phyloP scores from a whole-genome alignment of 2,329 filamentous ascomycete species.

The Sarocladiaceae sp. region DNA sequence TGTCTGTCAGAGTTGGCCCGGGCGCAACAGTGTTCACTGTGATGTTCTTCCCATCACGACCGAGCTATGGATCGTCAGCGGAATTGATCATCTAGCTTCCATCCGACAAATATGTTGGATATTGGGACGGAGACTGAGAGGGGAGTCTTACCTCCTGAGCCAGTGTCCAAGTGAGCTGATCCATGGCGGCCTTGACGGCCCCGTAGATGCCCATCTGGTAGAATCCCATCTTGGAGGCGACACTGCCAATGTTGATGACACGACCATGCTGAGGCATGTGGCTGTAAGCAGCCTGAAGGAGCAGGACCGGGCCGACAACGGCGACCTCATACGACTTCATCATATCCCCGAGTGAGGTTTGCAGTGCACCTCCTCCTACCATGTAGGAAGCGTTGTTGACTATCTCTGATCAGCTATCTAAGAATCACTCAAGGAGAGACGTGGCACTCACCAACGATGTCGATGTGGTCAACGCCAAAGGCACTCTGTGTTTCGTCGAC shows the following conservation, averaged over 20 bases:
- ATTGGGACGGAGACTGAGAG: no score
- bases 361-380: slow-evolving; percentile 8
- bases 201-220: slow-evolving; percentile 12
- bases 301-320: slow-evolving; percentile 21
- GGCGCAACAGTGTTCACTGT: slow-evolving; percentile 34
- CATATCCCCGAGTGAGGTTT: slow-evolving; percentile 17
- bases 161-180: slow-evolving; percentile 23
- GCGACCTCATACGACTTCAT: slow-evolving; percentile 23
- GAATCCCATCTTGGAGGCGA: slow-evolving; percentile 14
- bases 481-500: slow-evolving; percentile 24
- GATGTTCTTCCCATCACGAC: slow-evolving; percentile 13
- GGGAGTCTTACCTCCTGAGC: slow-evolving; percentile 21
- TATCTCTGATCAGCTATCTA: slow-evolving; percentile 10
- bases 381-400: slow-evolving; percentile 26
- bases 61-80: slow-evolving; percentile 5
- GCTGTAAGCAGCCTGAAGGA: slow-evolving; percentile 24
- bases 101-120: no score
- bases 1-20: slow-evolving; percentile 28
- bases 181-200: slow-evolving; percentile 25
- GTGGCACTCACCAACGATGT: slow-evolving; percentile 20
- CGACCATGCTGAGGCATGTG: slow-evolving; percentile 23
- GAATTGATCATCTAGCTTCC: no score
- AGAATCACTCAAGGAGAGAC: neutral
- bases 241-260: slow-evolving; percentile 18
- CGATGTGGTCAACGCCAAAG: slow-evolving; percentile 25